Evolutionary conservation across 2,329 filamentous ascomycete species (phyloP), one percentile per base, ranked within the genome.

Genomic region (Cladosporium sp.): DNA sequence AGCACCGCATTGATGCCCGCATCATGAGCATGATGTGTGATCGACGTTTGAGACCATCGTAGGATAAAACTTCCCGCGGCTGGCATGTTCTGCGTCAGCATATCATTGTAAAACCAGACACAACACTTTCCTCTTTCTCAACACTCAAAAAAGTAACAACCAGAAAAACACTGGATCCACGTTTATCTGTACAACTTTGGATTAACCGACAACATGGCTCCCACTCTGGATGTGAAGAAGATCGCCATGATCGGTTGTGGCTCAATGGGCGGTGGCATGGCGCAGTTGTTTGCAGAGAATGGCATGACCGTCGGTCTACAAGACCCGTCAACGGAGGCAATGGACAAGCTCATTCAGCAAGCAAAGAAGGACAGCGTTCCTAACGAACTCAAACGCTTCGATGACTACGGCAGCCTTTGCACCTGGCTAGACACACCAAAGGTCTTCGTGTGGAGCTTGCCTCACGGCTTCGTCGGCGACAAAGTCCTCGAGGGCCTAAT

Each of bases 211-310:
- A 64, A 49, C 26, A 64, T 64, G 62, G 62, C 43, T 23, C 53
- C 53, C 21, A 58, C 65, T 34, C 53, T 64, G 26, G 56, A 76
- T 8, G 73, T 77, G 68, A 73, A 72, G 66, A 74, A 72, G 80
- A 75, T 88, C 67, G 85, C 83, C 59, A 84, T 87, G 78, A 82
- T 87, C 46, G 85, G 84, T 25, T 84, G 82, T 21, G 85, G 85
- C 5, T 83, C 80, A 69, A 89, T 88, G 84, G 86, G 86, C n/a
- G 82, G 81, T 4, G 84, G 82, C 65, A 85, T 88, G 81, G 80
- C 84, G 11, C 76, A 88, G 16, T 79, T 88, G 4, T 84, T 87
- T 66, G 85, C 85, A 18, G 86, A 88, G 68, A 78, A 84, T 54
- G 84, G 81, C 34, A 76, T 85, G 32, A 76, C 83, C 25, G 83